Percentiles rank a stretch among this genome's conserved stretches.
phyloP scores from a whole-genome alignment of 805 yeast species.

The Barnettozyma sucrosica region DNA sequence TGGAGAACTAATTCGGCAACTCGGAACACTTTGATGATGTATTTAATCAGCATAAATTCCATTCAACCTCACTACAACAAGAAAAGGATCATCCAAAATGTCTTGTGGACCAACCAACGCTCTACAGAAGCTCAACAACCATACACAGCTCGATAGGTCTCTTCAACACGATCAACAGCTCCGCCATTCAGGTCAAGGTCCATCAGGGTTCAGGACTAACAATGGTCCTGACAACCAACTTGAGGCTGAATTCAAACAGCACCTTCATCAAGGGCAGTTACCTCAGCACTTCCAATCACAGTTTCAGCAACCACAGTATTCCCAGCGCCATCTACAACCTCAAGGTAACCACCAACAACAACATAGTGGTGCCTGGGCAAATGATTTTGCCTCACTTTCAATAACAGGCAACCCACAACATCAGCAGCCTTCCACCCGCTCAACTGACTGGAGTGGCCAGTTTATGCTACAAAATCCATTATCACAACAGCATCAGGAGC shows the following conservation, averaged over 20 bases:
- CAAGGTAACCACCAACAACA: constrained; percentile 1
- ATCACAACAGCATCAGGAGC: constrained; percentile 6
- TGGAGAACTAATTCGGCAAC: constrained; percentile 1
- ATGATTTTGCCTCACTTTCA: constrained; percentile 19
- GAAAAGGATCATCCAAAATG: not conserved
- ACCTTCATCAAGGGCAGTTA: constrained; percentile 12
- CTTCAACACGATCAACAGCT: constrained; percentile 20
- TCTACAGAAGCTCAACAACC: constrained; percentile 20
- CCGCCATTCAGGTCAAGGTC: constrained; percentile 9
- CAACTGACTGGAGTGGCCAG: constrained; percentile 17
- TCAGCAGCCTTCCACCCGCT: constrained; percentile 1
- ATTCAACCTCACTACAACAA: not conserved
- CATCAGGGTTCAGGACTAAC: constrained; percentile 10
- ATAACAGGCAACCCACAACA: constrained; percentile 7
- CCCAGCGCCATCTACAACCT: constrained; percentile 7
- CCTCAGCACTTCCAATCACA: constrained; percentile 7
- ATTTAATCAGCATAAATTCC: not conserved
- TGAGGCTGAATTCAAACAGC: constrained; percentile 19
- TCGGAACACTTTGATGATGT: not conserved
- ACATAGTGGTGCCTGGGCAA: constrained; percentile 19
- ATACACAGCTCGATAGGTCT: constrained; percentile 23
- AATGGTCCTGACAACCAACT: constrained; percentile 10
- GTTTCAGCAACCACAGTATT: constrained; percentile 9
- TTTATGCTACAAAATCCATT: constrained; percentile 7
- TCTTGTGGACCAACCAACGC: constrained; percentile 25